phyloP scores from a whole-genome alignment of 2,329 filamentous ascomycete species.

The Aspergillus oerlinghausenensis region DNA sequence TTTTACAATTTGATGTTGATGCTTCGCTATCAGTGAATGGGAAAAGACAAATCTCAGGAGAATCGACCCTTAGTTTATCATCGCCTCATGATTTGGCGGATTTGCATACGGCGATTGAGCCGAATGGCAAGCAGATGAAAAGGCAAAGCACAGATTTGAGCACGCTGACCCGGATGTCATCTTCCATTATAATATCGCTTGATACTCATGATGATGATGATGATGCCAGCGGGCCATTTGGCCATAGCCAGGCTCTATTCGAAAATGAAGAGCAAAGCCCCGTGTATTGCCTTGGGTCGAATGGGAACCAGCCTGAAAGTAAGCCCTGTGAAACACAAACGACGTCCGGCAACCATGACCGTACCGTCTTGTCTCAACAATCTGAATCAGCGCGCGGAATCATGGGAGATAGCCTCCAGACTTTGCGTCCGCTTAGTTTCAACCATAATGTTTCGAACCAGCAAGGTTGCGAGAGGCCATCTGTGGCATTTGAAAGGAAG shows the following conservation, averaged over 20 bases:
- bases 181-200: constrained; percentile 12
- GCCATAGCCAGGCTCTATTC: neutral
- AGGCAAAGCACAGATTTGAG: neutral
- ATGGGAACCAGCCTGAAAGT: neutral
- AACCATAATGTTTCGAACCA: neutral
- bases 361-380: neutral
- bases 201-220: constrained; percentile 10
- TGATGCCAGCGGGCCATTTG: constrained; percentile 6
- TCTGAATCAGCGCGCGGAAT: neutral
- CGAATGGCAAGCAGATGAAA: neutral
- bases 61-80: constrained; percentile 3
- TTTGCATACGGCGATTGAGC: constrained; percentile 4
- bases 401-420: neutral
- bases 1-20: neutral
- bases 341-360: neutral
- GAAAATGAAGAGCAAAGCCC: neutral
- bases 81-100: constrained; percentile 8
- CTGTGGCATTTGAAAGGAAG: neutral
- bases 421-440: neutral
- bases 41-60: neutral
- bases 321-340: neutral
- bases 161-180: constrained; percentile 5
- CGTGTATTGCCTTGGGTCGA: neutral
- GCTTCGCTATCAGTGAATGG: constrained; percentile 8
- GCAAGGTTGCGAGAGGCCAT: neutral